phyloP scores from a whole-genome alignment of 73 alveolate genomes.

The Tetrahymena borealis region DNA sequence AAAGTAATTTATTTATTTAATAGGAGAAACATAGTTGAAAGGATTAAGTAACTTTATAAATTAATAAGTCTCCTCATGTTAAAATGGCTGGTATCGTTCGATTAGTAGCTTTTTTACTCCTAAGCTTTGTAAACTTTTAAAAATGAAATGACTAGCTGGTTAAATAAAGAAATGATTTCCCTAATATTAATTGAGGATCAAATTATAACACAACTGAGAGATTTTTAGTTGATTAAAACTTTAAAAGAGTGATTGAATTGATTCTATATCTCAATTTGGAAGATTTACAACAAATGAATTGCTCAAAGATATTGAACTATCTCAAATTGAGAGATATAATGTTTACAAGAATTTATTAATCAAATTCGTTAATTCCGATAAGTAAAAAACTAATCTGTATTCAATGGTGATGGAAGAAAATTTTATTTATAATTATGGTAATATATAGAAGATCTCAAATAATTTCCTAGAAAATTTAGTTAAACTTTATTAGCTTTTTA shows the following conservation, averaged over 20 bases:
- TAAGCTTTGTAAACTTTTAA: background rate
- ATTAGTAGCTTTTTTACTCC: background rate
- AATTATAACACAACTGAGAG: background rate
- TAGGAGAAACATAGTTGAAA: no score
- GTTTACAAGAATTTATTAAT: background rate
- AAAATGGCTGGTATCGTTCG: background rate
- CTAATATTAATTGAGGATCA: background rate
- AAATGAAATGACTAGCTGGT: background rate
- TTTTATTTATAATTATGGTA: background rate
- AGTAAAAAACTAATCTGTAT: background rate
- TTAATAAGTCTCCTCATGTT: no score
- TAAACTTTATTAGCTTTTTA: no score
- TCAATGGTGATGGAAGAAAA: background rate
- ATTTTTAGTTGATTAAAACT: background rate
- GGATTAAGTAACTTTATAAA: no score
- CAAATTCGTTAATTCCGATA: background rate
- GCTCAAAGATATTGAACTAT: background rate
- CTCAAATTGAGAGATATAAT: background rate
- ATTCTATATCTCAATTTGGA: no score
- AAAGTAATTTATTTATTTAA: no score
- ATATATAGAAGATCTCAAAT: no score
- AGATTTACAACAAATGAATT: no score
- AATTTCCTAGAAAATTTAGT: no score
- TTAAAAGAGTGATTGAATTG: no score
- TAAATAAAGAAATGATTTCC: background rate